A percentile compares a stretch with the other conserved stretches of the same genome.
phyloP scores from a whole-genome alignment of 768 basidiomycete species.

The Hypsizygus marmoreus region DNA sequence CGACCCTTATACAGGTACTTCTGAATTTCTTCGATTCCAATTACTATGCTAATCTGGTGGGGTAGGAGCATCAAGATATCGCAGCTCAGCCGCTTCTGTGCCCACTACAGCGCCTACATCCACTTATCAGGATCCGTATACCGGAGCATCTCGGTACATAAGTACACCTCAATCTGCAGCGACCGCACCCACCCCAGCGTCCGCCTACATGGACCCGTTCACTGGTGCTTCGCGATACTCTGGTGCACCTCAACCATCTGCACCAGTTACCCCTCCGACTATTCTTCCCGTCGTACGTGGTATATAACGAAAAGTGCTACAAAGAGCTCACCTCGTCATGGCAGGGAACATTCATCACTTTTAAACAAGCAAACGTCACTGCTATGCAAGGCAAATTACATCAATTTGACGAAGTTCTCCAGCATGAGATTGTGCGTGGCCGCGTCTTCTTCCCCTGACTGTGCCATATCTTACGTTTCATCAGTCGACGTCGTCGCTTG shows the following conservation, averaged over 20 bases:
- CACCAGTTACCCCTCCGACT: slow-evolving; percentile 34
- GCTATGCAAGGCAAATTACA: slow-evolving; percentile 81
- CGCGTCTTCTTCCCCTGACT: neutral
- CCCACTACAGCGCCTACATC: slow-evolving; percentile 32
- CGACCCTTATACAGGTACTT: slow-evolving; percentile 88
- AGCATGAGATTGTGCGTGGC: slow-evolving; percentile 63
- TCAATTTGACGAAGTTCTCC: slow-evolving; percentile 72
- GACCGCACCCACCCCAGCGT: slow-evolving; percentile 30
- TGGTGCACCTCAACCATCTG: slow-evolving; percentile 38
- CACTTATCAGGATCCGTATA: slow-evolving; percentile 67
- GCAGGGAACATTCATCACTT: slow-evolving; percentile 67
- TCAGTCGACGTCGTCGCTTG: slow-evolving; percentile 71
- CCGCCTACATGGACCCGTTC: slow-evolving; percentile 61
- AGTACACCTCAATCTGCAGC: slow-evolving; percentile 38
- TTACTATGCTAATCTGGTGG: slow-evolving; percentile 9
- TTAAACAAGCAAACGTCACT: slow-evolving; percentile 79
- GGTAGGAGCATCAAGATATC: slow-evolving; percentile 67
- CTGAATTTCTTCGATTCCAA: slow-evolving; percentile 2
- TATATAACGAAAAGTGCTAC: too few relatives aligned
- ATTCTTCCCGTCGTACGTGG: slow-evolving; percentile 55
- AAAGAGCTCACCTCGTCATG: neutral
- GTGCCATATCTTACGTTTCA: slow-evolving; percentile 3
- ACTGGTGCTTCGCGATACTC: slow-evolving; percentile 70
- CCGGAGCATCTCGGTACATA: slow-evolving; percentile 67
- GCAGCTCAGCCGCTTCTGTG: slow-evolving; percentile 38